Percentiles rank a stretch among this genome's conserved stretches.
phyloP scores from a whole-genome alignment of 2,329 filamentous ascomycete genomes.

The Cladophialophora psammophila region DNA sequence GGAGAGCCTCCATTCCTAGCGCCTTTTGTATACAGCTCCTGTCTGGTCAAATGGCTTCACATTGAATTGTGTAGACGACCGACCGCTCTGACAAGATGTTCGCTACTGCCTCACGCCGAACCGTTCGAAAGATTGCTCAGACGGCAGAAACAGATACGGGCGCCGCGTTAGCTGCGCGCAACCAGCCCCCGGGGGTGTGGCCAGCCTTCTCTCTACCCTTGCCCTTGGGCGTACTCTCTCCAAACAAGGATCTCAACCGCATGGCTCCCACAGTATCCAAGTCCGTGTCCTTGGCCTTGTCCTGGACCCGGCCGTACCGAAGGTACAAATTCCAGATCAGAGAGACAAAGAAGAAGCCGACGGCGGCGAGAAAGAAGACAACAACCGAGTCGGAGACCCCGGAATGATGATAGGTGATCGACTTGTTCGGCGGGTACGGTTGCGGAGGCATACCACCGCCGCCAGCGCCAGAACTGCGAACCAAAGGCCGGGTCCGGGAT shows the following conservation, averaged over 20 bases:
- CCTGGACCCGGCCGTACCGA: conserved; percentile 19
- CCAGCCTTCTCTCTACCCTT: neutral
- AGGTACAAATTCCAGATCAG: conserved; percentile 26
- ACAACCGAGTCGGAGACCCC: conserved; percentile 10
- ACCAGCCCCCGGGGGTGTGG: neutral
- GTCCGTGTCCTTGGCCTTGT: conserved; percentile 17
- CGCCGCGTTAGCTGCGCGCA: neutral
- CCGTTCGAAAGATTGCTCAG: neutral
- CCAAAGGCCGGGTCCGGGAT: too few relatives aligned
- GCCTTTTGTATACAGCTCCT: neutral
- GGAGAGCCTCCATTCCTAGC: neutral
- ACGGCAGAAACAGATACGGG: neutral
- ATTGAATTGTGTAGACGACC: neutral
- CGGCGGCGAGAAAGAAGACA: conserved; percentile 20
- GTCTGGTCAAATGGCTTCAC: neutral
- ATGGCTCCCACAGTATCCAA: conserved; percentile 1
- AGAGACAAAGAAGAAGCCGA: conserved; percentile 25
- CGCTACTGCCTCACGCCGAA: neutral
- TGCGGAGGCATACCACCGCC: neutral
- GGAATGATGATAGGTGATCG: neutral
- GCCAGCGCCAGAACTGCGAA: neutral
- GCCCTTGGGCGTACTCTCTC: neutral
- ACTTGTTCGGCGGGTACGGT: neutral
- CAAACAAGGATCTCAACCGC: neutral
- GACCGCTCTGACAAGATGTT: neutral